Conservation (phyloP, 192 early-diverging fungal genomes). For the Coemansia aciculifera region DNA sequence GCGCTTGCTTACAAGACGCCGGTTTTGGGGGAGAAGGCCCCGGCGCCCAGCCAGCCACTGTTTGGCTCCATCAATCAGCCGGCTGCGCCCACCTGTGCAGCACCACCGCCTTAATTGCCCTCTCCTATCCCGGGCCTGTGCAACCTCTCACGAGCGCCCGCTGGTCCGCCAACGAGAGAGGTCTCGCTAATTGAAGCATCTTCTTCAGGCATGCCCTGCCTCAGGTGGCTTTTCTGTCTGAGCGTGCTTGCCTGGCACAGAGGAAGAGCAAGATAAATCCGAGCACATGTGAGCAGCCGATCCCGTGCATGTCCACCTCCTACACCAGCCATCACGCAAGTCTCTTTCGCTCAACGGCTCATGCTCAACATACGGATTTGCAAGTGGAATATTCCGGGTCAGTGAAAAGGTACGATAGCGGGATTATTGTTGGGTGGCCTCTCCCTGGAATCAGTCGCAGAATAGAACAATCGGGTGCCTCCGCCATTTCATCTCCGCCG, state of each 20-base stretch:
- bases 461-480: neutral
- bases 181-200: neutral
- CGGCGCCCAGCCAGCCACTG: slow-evolving; percentile 7
- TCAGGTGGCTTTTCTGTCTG: neutral
- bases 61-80: slow-evolving; percentile 2
- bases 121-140: neutral
- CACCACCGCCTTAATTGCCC: neutral
- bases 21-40: slow-evolving; percentile 1
- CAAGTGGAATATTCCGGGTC: neutral
- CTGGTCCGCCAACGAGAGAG: neutral
- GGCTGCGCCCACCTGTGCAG: slow-evolving; percentile 7
- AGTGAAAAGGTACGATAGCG: neutral
- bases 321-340: slow-evolving; percentile 4
- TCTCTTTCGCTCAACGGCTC: neutral
- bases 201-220: neutral
- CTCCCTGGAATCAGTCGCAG: neutral
- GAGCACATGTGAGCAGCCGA: slow-evolving; percentile 4
- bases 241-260: neutral
- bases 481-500: slow-evolving; percentile 8
- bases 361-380: neutral
- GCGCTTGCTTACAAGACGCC: neutral
- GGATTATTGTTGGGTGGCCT: neutral
- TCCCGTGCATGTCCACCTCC: slow-evolving; percentile 9
- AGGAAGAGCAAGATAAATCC: neutral
- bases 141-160: neutral